A percentile compares a stretch with the other conserved stretches of the same genome.
Conservation (phyloP, 768 basidiomycete species). For the Lentinula guzmanii region DNA sequence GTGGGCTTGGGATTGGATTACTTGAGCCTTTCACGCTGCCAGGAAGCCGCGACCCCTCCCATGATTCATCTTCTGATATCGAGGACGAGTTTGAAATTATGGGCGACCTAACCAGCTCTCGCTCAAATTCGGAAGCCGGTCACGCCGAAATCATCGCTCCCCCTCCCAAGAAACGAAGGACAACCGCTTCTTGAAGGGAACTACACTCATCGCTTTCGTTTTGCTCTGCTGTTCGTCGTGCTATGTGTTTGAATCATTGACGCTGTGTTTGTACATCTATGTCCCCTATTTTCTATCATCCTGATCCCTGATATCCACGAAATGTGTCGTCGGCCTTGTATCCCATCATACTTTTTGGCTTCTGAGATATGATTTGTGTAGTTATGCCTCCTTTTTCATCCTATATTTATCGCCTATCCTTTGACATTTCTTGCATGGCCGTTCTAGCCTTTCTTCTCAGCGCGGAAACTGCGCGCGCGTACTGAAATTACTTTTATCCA, state of each 20-base stretch:
- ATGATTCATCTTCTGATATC: slow-evolving; percentile 14
- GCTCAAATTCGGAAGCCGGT: not conserved
- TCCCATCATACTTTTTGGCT: not conserved
- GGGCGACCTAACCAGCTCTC: not conserved
- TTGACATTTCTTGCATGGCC: not conserved
- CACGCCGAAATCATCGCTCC: slow-evolving; percentile 8
- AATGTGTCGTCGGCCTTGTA: slow-evolving; percentile 12
- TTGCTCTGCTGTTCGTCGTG: slow-evolving; percentile 18
- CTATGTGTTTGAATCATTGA: slow-evolving; percentile 24
- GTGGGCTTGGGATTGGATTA: slow-evolving; percentile 46
- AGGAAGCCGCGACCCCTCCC: slow-evolving; percentile 9
- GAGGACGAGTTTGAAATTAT: slow-evolving; percentile 19
- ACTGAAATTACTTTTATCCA: not conserved
- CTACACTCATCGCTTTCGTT: slow-evolving; percentile 8
- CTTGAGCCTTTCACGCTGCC: slow-evolving; percentile 51
- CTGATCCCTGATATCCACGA: not conserved
- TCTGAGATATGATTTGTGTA: slow-evolving; percentile 2
- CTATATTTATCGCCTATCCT: slow-evolving; percentile 5
- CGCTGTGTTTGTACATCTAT: slow-evolving; percentile 9
- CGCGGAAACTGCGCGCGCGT: not conserved
- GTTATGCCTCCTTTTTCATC: not conserved
- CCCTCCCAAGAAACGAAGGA: slow-evolving; percentile 9
- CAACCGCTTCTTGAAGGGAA: slow-evolving; percentile 10
- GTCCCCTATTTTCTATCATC: slow-evolving; percentile 8
- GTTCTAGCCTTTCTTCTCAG: not conserved